Conservation (phyloP, 2,329 filamentous ascomycete genomes). For the Bipolaris sorokiniana region DNA sequence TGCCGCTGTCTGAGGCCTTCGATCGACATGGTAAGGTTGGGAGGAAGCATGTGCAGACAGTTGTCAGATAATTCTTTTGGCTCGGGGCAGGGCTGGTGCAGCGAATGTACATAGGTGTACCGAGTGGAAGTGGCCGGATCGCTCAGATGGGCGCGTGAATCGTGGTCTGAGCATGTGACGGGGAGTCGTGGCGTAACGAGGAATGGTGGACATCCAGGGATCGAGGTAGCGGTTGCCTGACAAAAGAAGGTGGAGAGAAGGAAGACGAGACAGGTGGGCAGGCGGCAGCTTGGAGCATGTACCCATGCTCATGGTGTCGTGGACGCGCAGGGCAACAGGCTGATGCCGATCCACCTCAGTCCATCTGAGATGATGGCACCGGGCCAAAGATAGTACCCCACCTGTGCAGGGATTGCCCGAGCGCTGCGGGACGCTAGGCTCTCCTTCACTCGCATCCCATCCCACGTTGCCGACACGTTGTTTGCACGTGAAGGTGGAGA, state of each 20-base stretch:
- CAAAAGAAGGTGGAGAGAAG: background rate
- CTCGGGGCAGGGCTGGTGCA: constrained; percentile 8
- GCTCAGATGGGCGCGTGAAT: constrained; percentile 23
- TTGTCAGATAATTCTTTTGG: background rate
- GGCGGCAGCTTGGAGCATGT: constrained; percentile 9
- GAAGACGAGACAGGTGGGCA: constrained; percentile 1
- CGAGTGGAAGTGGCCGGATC: constrained; percentile 5
- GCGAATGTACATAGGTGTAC: constrained; percentile 19
- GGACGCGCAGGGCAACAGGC: constrained; percentile 17
- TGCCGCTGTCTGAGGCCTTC: constrained; percentile 42
- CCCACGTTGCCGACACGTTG: background rate
- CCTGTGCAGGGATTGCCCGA: constrained; percentile 15
- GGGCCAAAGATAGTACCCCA: constrained; percentile 11
- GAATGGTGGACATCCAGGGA: constrained; percentile 11
- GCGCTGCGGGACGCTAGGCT: constrained; percentile 11
- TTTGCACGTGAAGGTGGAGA: constrained; percentile 21
- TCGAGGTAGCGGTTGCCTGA: background rate
- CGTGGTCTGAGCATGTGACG: constrained; percentile 14
- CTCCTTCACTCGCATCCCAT: constrained; percentile 1
- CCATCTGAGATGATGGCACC: constrained; percentile 20
- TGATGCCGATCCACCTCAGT: constrained; percentile 24
- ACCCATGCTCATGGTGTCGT: constrained; percentile 11
- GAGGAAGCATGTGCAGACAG: constrained; percentile 8
- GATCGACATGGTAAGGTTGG: constrained; percentile 33
- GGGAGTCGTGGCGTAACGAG: constrained; percentile 13